These are phyloP conservation scores for Geum urbanum DNA, from an alignment of 306 rosid species.

Conservation along the genomic window DNA sequence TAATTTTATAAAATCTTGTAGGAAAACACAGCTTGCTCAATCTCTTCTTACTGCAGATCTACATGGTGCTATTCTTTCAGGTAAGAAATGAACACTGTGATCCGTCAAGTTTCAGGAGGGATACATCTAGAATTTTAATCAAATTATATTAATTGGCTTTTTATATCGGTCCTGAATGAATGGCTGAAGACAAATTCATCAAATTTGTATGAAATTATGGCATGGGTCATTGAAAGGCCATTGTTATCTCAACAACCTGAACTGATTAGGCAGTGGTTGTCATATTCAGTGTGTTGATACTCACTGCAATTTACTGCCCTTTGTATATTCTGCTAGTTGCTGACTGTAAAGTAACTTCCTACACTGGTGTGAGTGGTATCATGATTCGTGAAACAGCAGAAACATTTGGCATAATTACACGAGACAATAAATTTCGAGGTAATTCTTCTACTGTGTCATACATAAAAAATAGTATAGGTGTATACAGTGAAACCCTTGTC, in stretches of 20 bases:
- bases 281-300: background rate
- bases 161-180: background rate
- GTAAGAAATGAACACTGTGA: constrained; percentile 25
- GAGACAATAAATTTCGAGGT: constrained; percentile 63
- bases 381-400: constrained; percentile 87
- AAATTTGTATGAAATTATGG: background rate
- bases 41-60: constrained; percentile 72
- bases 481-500: background rate
- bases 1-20: constrained; percentile 37
- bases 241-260: background rate
- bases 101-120: background rate
- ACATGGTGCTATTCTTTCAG: constrained; percentile 77
- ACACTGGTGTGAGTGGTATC: constrained; percentile 58
- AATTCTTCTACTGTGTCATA: constrained; percentile 19
- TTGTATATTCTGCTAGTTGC: constrained; percentile 48
- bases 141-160: background rate
- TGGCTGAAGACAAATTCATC: background rate
- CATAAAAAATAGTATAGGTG: constrained; percentile 10
- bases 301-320: constrained; percentile 12
- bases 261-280: background rate
- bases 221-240: background rate
- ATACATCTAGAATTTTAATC: background rate
- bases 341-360: constrained; percentile 56
- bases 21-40: constrained; percentile 73
- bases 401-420: constrained; percentile 69